phyloP scores from a whole-genome alignment of 352 stramenopile species.

The Phytophthora tentaculata region DNA sequence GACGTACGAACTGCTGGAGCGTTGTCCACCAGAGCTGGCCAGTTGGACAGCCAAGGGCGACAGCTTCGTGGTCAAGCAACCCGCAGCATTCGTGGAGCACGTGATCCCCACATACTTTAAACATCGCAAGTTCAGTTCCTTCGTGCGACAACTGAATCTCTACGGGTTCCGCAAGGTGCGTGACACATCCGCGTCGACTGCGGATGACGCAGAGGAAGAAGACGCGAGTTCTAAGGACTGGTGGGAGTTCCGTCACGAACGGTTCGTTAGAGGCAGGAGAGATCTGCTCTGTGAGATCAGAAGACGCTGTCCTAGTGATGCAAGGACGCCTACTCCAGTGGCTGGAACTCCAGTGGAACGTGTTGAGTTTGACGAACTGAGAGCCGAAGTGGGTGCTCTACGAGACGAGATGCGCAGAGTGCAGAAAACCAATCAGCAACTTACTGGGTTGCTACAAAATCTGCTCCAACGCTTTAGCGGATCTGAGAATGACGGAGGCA shows the following conservation, averaged over 20 bases:
- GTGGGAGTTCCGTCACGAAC: conserved; percentile 90
- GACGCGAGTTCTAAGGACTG: conserved; percentile 67
- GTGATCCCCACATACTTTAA: conserved; percentile 93
- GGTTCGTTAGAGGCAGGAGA: conserved; percentile 73
- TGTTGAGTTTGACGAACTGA: conserved; percentile 77
- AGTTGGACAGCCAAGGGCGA: conserved; percentile 81
- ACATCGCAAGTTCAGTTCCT: conserved; percentile 93
- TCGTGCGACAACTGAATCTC: conserved; percentile 93
- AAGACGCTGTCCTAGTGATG: conserved; percentile 45
- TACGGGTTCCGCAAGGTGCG: conserved; percentile 92
- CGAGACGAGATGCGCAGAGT: conserved; percentile 76
- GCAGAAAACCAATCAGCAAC: conserved; percentile 69
- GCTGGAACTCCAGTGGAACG: conserved; percentile 50
- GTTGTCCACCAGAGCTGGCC: conserved; percentile 72
- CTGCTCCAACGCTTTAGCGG: conserved; percentile 40
- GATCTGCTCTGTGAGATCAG: conserved; percentile 84
- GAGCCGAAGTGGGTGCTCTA: conserved; percentile 56
- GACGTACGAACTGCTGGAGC: conserved; percentile 91
- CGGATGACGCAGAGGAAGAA: conserved; percentile 21
- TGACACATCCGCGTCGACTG: conserved; percentile 1
- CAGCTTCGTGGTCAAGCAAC: conserved; percentile 91
- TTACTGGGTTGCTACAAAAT: conserved; percentile 62
- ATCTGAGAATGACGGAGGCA: conserved; percentile 21
- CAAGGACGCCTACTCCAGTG: conserved; percentile 19
- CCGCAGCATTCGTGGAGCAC: conserved; percentile 80